These are phyloP conservation scores for Sedum album DNA, from an alignment of 164 flowering plant species.

Conservation along the genomic window DNA sequence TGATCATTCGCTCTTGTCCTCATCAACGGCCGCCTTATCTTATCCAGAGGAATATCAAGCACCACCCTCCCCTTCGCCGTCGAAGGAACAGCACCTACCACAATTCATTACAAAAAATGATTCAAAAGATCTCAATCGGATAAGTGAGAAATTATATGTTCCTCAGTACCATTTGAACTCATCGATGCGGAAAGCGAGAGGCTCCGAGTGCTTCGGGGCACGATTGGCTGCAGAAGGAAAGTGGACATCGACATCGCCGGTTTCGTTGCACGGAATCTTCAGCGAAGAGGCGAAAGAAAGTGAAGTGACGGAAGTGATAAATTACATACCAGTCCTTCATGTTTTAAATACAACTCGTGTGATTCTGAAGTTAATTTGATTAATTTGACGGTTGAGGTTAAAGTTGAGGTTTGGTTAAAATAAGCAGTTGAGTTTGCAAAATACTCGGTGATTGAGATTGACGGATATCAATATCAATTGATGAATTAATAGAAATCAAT, in stretches of 20 bases:
- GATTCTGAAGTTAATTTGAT: too few relatives aligned
- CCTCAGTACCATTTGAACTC: neutral
- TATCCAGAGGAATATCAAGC: conserved; percentile 70
- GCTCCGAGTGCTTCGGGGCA: neutral
- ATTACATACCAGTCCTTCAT: neutral
- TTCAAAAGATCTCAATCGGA: too few relatives aligned
- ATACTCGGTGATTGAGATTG: too few relatives aligned
- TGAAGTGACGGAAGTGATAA: neutral
- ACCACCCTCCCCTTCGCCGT: conserved; percentile 51
- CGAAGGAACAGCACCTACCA: conserved; percentile 4
- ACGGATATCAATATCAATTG: too few relatives aligned
- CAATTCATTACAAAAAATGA: too few relatives aligned
- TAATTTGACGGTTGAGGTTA: too few relatives aligned
- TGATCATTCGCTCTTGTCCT: conserved; percentile 81
- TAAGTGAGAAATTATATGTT: too few relatives aligned
- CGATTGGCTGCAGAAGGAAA: neutral
- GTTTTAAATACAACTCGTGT: too few relatives aligned
- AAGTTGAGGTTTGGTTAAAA: too few relatives aligned
- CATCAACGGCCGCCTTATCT: conserved; percentile 82
- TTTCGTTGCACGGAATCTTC: neutral
- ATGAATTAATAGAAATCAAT: too few relatives aligned
- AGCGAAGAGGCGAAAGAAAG: neutral
- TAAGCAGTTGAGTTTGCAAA: too few relatives aligned
- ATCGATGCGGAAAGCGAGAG: neutral
- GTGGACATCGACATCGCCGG: neutral